Evolutionary conservation across 2,329 filamentous ascomycete genomes (phyloP), one percentile per base, ranked within the genome.

Genomic region (Colletotrichum euphorbiae): DNA sequence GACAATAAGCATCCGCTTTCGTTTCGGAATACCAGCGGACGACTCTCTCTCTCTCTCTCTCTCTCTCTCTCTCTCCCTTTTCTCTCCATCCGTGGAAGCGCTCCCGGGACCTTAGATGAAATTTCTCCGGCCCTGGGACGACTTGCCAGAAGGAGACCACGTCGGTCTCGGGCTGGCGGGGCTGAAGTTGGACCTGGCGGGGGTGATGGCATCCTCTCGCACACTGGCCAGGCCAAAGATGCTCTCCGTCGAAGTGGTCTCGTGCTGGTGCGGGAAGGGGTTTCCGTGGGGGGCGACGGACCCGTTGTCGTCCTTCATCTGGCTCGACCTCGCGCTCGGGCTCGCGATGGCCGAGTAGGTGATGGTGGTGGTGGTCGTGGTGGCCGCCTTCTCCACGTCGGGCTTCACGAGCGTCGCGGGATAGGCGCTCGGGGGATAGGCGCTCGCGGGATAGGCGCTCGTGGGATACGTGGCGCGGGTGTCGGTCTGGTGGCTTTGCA

Each of bases 221-320:
- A 62, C 56, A 43, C 67, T 69, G 12, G 56, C 56, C 42, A 69
- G 28, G 11, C 67, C 62, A 33, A 69, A 62, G 2, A 67, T 62
- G 9, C 40, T 58, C 13, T 62, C 67, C 1, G 46, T 55, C 8
- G 66, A 66, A 19, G 50, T n/a, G 31, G 15, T 36, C 6, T 48
- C 11, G 28, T 67, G 63, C 12, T 67, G 52, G n/a, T 63, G 51
- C 12, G 57, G 33, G 17, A 55, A 67, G 19, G 57, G 58, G 12
- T 52, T 36, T 6, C 24, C 52, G 24, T 58, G 46, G 9, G 15
- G 46, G 9, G 15, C 31, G 13, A 17, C 31, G 4, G 64, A 52
- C 24, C 46, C 40, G 17, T 50, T 40, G 17, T 59, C 51, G 21
- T 67, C 46, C 6, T 57, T 58, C 42, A 51, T 40, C 7, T 57